Evolutionary conservation across 2,329 filamentous ascomycete genomes (phyloP), one percentile per base, ranked within the genome.

Genomic region (Ophiostoma triangulosporum): DNA sequence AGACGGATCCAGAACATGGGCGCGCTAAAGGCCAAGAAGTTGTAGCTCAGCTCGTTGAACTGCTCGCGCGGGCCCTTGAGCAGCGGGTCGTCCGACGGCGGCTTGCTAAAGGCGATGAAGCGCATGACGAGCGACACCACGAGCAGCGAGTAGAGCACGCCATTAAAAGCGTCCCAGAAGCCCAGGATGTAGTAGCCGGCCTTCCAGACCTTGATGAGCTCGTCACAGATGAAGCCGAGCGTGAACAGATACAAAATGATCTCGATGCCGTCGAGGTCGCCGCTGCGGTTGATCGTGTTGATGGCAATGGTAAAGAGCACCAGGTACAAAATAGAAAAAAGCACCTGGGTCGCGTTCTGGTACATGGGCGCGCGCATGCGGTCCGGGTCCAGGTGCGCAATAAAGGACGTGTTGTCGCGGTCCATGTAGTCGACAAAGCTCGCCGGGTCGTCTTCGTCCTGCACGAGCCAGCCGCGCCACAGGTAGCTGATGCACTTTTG

Each of bases 141-240:
- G 32, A 98, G 73, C 1, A 97, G 73, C 0, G 77, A 68, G 67
- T 98, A 98, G 0, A 98, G 75, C 0, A 84, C 75, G 26, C 79
- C 77, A 67, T 98, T 98, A 73, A 98, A 95, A 24, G 86, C 86
- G 63, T 95, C 96, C 93, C 93, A 97, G 67, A 98, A 98, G 20
- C 88, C 84, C 53, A 98, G 75, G 63, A 97, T 97, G 62, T 85
- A 86, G 57, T 86, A 80, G 9, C 93, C 93, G 14, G 95, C 86
- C 66, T 98, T 98, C 80, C 88, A 95, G 61, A 96, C 79, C 67
- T 98, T 98, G 64, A 82, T 72, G 1, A 83, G 60, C 64, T 97
- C 93, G 64, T 98, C 91, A 62, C 83, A 89, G 31, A 96, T 77
- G 66, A 94, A 98, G 22, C 88, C 90, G 4, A 91, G 66, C 0